Base-by-base conservation (phyloP, 768 basidiomycete genomes). In the Coprinopsis sp. region DNA sequence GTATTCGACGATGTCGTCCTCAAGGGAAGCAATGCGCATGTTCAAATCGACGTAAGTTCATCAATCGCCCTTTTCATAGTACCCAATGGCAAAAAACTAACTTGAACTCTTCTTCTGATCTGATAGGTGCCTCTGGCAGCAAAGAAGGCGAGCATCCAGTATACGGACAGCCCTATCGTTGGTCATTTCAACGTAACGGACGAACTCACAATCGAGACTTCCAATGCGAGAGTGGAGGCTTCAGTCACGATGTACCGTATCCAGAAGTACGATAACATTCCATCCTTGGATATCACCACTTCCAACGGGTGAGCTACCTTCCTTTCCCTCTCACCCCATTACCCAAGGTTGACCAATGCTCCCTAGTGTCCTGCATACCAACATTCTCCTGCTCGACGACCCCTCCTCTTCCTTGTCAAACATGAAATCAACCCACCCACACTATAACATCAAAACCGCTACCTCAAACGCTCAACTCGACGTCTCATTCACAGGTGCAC, bases 161-260 rank as follows among this genome's bases (percentile, higher is more conserved):
- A 74, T 1, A 52, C 65, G 5, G 80, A 78, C 39, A 69, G 68
- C n/a, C 55, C 52, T 6, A 77, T 84, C 27, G 49, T 50, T 2
- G 82, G 82, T 8, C 54, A 51, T 25, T 79, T 76, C 63, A 67
- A 68, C 18, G 55, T 61, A 7, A 60, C 66, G 0, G 50, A 53
- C 0, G 57, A 56, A 18, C 57, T 71, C 13, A 48, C 33, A 3
- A 49, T 72, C n/a, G n/a, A 52, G 11, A 71, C 72, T n/a, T 52
- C 65, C 18, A 78, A 80, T 51, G 64, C 65, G 1, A 58, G 40
- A 2, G 69, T 84, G 43, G 43, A 62, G 3, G 64, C 65, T 1
- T 55, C 58, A 14, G 70, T 80, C 21, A 64, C 59, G 23, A 50
- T 82, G 34, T 47, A 57, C 50, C 65, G 52, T 61, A 68, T 54